Evolutionary conservation across 2,329 filamentous ascomycete species (phyloP).

Genomic region (Bipolaris gigantea): DNA sequence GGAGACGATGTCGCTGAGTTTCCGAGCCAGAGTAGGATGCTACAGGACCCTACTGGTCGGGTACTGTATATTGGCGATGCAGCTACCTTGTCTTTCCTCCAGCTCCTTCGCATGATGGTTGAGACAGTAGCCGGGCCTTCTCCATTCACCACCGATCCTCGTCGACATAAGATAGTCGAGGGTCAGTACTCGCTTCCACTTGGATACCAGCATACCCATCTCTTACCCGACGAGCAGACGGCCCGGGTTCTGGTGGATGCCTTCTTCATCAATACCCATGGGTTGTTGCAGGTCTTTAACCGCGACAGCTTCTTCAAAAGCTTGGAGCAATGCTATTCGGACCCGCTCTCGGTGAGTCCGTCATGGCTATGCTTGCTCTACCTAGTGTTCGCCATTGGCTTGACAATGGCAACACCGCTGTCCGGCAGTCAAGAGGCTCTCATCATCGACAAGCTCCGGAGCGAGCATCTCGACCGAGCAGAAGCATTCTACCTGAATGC

Average conservation of each 20-base stretch:
- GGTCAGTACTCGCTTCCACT: constrained; percentile 54
- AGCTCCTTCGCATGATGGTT: constrained; percentile 63
- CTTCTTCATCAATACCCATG: constrained; percentile 66
- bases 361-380: constrained; percentile 63
- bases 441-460: constrained; percentile 56
- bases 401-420: constrained; percentile 60
- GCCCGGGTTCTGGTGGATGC: constrained; percentile 59
- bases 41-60: constrained; percentile 61
- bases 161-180: constrained; percentile 61
- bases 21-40: constrained; percentile 59
- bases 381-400: constrained; percentile 64
- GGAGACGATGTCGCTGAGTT: constrained; percentile 60
- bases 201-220: constrained; percentile 52
- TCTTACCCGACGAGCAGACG: constrained; percentile 59
- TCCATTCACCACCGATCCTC: constrained; percentile 60
- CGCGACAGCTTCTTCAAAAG: constrained; percentile 53
- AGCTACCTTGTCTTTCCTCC: constrained; percentile 62
- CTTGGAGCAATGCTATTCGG: constrained; percentile 58
- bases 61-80: constrained; percentile 66
- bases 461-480: constrained; percentile 56
- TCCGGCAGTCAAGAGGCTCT: constrained; percentile 54
- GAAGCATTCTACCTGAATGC: constrained; percentile 66
- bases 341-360: constrained; percentile 55
- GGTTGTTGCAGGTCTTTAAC: constrained; percentile 64
- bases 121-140: constrained; percentile 58